These are phyloP conservation scores for Neonothopanus nambi DNA, from an alignment of 1,284 basidiomycete genomes.

Conservation along the genomic window DNA sequence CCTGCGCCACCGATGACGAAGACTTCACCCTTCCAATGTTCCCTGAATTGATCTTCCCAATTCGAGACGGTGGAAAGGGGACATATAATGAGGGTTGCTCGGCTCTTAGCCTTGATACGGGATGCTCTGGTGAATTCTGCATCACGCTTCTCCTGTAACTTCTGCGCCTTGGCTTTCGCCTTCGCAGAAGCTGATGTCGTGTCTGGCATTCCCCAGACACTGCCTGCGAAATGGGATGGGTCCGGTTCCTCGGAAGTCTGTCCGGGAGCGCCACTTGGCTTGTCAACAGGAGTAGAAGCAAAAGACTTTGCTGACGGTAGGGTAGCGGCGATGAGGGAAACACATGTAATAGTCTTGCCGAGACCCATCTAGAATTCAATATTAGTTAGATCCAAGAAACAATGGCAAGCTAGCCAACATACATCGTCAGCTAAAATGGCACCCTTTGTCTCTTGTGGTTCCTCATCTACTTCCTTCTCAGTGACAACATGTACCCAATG, in stretches of 20 bases:
- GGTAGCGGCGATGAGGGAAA: slow-evolving; percentile 90
- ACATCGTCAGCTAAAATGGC: slow-evolving; percentile 94
- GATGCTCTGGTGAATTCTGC: slow-evolving; percentile 68
- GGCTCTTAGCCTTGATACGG: slow-evolving; percentile 77
- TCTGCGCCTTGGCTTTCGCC: slow-evolving; percentile 62
- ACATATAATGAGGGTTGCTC: slow-evolving; percentile 95
- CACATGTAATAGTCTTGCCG: slow-evolving; percentile 94
- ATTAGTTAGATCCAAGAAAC: slow-evolving; percentile 11
- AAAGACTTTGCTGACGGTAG: slow-evolving; percentile 71
- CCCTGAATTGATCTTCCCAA: slow-evolving; percentile 98
- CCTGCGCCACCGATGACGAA: slow-evolving; percentile 77
- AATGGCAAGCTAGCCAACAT: slow-evolving; percentile 34
- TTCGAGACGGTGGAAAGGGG: slow-evolving; percentile 96
- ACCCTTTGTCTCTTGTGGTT: slow-evolving; percentile 81
- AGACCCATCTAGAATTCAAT: slow-evolving; percentile 81
- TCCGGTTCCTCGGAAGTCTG: slow-evolving; percentile 43
- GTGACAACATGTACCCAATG: slow-evolving; percentile 88
- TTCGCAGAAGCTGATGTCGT: slow-evolving; percentile 42
- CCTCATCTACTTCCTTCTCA: slow-evolving; percentile 66
- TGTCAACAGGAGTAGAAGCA: slow-evolving; percentile 55
- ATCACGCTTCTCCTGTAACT: slow-evolving; percentile 66
- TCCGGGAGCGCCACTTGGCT: slow-evolving; percentile 40
- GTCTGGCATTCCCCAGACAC: slow-evolving; percentile 83
- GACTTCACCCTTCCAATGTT: slow-evolving; percentile 91
- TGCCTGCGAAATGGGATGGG: slow-evolving; percentile 71